Evolutionary conservation across 225 moss, liverwort and hornwort genomes (phyloP), one percentile per base, ranked within the genome.

Genomic region (Polytrichum commune): DNA sequence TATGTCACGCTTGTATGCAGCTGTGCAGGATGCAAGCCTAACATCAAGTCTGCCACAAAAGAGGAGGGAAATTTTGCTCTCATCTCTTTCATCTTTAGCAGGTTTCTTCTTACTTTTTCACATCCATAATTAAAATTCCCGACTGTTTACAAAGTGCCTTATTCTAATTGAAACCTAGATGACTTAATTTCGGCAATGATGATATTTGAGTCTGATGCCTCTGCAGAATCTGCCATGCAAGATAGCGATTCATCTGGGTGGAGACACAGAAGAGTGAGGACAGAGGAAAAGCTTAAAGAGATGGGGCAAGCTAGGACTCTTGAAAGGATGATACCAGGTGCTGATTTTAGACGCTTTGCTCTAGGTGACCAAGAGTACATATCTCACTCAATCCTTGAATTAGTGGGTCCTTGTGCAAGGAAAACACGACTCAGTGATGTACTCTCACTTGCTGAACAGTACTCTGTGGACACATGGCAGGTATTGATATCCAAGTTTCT

Each of bases 291-390:
- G 63, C 70, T 89, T 38, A 79, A 73, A 62, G 72, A 83, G 55
- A 65, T 87, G 58, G 86, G 80, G 63, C 80, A 93, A 76, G 81
- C 83, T 29, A 83, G 88, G 77, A 83, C 70, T 53, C 90, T 93
- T 55, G 81, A 79, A 74, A 79, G 74, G 72, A 76, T 90, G 71
- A 68, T 90, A 62, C 89, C 90, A 60, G 87, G 76, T 68, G 90
- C 85, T 74, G 89, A 93, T 75, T 79, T 80, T 69, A 80, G 67
- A 64, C 89, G 90, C 65, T 90, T 93, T 73, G 63, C 85, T 76
- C 72, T 75, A 22, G 79, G 89, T 27, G 90, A 93, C 65, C 61
- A 74, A 38, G 74, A 74, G 18, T 93, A 90, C 53, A 85, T 90
- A 61, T 74, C 73, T 69, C 72, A 83, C 30, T 77, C 69, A 65